Evolutionary conservation across 805 yeast species (phyloP).

Genomic region (Jamesozyma jinghongensis): DNA sequence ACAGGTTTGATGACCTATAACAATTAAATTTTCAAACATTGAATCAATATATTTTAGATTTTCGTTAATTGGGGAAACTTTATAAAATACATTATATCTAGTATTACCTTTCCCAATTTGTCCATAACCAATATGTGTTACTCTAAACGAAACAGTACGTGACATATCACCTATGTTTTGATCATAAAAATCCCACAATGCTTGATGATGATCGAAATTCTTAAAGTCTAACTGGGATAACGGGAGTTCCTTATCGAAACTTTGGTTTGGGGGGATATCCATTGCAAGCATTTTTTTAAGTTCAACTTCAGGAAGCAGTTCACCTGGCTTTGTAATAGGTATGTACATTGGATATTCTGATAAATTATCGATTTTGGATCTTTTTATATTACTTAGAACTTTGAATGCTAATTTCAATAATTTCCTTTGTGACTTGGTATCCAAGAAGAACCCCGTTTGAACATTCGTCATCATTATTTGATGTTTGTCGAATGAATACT

Average conservation of each 20-base stretch:
- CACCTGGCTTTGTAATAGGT: slow-evolving; percentile 10
- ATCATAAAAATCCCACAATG: slow-evolving; percentile 1
- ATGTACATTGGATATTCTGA: slow-evolving; percentile 16
- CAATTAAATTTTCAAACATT: neutral
- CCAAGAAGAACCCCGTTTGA: slow-evolving; percentile 14
- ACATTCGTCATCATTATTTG: neutral
- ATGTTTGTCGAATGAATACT: neutral
- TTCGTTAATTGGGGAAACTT: neutral
- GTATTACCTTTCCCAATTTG: neutral
- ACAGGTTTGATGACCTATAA: neutral
- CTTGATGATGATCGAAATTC: neutral
- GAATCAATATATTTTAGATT: neutral
- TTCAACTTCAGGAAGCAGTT: slow-evolving; percentile 5
- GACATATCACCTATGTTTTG: neutral
- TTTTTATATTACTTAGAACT: slow-evolving; percentile 6
- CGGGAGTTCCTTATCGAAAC: no score
- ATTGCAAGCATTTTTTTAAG: slow-evolving; percentile 5
- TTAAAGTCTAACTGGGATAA: no score
- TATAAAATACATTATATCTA: neutral
- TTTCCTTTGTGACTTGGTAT: slow-evolving; percentile 9
- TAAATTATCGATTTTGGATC: slow-evolving; percentile 3
- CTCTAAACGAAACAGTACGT: neutral
- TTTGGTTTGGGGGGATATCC: no score
- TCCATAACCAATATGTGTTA: neutral
- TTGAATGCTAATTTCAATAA: slow-evolving; percentile 7